phyloP scores from a whole-genome alignment of 139 green algal genomes.

The Chlorella sp. region DNA sequence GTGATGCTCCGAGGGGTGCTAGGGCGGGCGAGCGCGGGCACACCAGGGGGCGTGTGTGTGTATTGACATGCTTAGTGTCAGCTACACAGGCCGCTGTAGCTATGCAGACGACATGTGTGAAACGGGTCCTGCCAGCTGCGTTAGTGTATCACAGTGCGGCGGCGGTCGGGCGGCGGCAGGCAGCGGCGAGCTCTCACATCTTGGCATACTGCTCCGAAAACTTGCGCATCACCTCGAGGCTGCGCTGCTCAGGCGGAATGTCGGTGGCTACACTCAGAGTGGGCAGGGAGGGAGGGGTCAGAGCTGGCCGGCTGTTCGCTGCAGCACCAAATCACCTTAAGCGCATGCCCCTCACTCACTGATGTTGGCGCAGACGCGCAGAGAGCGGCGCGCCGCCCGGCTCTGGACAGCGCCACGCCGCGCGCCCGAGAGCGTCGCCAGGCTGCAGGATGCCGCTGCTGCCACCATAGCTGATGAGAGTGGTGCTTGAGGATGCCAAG shows the following conservation, averaged over 20 bases:
- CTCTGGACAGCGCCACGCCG: background rate
- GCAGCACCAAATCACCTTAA: background rate
- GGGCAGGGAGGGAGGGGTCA: too few species aligned
- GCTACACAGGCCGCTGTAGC: background rate
- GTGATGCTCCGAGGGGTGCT: background rate
- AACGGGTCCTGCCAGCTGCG: background rate
- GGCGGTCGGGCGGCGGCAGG: background rate
- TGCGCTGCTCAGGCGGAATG: conserved; percentile 7
- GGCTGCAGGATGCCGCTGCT: background rate
- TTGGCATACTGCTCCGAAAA: conserved; percentile 99
- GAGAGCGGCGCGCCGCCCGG: background rate
- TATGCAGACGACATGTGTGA: background rate
- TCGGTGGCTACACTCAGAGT: conserved; percentile 2
- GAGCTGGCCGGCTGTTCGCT: background rate
- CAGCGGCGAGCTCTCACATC: conserved; percentile 53
- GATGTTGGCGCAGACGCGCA: conserved; percentile 25
- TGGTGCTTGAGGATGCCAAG: background rate
- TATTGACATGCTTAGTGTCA: too few species aligned
- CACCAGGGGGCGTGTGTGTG: too few species aligned
- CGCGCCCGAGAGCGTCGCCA: background rate
- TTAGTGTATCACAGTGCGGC: background rate
- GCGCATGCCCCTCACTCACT: background rate
- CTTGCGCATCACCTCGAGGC: conserved; percentile 94
- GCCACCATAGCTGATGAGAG: background rate
- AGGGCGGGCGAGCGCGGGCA: too few species aligned